Conservation (phyloP, 169 alveolate genomes). For the Cryptosporidium viatorum region DNA sequence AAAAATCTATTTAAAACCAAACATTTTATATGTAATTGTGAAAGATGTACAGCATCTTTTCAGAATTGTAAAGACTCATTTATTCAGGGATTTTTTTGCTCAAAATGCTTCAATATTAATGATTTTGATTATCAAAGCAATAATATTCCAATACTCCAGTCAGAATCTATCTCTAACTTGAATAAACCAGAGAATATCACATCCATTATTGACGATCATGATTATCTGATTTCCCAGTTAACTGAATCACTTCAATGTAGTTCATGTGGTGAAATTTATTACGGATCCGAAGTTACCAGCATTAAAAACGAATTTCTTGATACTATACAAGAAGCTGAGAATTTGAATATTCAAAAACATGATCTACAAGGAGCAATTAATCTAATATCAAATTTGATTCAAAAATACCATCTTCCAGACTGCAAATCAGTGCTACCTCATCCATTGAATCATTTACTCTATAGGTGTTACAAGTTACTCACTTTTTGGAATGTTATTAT, state of each 20-base stretch:
- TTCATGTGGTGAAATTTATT: slow-evolving; percentile 18
- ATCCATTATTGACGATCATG: slow-evolving; percentile 31
- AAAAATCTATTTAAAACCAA: slow-evolving; percentile 19
- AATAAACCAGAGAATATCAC: not conserved
- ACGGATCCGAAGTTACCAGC: slow-evolving; percentile 40
- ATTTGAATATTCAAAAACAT: slow-evolving; percentile 7
- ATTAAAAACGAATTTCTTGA: slow-evolving; percentile 22
- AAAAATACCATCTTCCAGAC: slow-evolving; percentile 14
- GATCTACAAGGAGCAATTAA: slow-evolving; percentile 25
- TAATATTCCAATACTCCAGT: not conserved
- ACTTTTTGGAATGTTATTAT: slow-evolving; percentile 54
- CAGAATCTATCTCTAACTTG: not conserved
- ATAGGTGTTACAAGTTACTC: slow-evolving; percentile 52
- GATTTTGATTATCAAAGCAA: not conserved
- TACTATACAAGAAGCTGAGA: slow-evolving; percentile 17
- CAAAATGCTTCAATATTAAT: slow-evolving; percentile 17
- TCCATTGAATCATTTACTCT: slow-evolving; percentile 29
- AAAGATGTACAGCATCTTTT: slow-evolving; percentile 6
- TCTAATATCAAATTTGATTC: not conserved
- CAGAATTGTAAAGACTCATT: slow-evolving; percentile 4
- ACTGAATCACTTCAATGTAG: slow-evolving; percentile 26
- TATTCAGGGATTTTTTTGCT: slow-evolving; percentile 40
- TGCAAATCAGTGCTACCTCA: not conserved
- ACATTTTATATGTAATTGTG: slow-evolving; percentile 35
- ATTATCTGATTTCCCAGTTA: slow-evolving; percentile 39